A percentile compares a stretch with the other conserved stretches of the same genome.
phyloP scores from a whole-genome alignment of 176 grass and related monocot species.

The Aegilops umbellulata region DNA sequence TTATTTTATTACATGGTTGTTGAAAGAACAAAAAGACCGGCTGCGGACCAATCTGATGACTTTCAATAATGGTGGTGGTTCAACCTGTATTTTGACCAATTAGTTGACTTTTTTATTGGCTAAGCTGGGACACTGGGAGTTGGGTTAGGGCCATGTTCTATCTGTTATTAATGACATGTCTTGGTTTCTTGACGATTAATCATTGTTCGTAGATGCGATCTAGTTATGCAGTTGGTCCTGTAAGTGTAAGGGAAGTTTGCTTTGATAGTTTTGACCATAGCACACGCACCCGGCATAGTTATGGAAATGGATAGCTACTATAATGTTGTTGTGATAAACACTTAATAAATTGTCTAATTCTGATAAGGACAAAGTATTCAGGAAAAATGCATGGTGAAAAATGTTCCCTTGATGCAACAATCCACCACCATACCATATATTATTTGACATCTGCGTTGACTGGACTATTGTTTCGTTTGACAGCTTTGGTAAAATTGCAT shows the following conservation, averaged over 20 bases:
- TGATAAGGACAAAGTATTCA: background rate
- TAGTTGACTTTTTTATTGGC: constrained; percentile 30
- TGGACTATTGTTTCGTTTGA: background rate
- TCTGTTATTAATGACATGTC: background rate
- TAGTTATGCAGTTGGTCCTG: constrained; percentile 8
- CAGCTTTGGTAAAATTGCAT: background rate
- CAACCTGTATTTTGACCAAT: constrained; percentile 8
- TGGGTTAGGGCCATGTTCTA: background rate
- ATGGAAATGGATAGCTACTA: background rate
- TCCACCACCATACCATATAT: background rate
- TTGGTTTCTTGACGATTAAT: background rate
- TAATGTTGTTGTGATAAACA: background rate
- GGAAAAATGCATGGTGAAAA: background rate
- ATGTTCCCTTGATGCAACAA: background rate
- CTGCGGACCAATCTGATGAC: background rate
- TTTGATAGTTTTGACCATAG: background rate
- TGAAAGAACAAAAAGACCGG: background rate
- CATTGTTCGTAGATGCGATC: background rate
- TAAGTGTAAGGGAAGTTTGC: background rate
- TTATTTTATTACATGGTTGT: background rate
- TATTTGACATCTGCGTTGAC: background rate
- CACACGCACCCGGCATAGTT: background rate
- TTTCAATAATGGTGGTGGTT: background rate
- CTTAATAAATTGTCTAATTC: background rate
- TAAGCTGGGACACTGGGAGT: background rate